A percentile compares a stretch with the other conserved stretches of the same genome.
phyloP scores from a whole-genome alignment of 257 asterid genomes.

The Fraxinus quadrangulata region DNA sequence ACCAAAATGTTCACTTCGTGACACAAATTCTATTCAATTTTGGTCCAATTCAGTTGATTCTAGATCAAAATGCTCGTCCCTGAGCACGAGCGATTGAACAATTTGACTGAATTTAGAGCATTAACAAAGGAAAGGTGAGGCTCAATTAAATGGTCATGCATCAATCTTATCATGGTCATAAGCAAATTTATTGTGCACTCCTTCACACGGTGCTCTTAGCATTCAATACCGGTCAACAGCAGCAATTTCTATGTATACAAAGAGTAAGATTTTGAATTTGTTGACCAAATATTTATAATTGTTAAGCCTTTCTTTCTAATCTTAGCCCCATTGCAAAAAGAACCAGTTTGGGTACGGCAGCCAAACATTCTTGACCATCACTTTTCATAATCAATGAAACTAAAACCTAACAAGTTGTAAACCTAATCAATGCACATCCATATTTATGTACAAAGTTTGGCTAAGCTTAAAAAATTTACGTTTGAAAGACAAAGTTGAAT shows the following conservation, averaged over 20 bases:
- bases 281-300: background rate
- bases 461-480: too few species aligned
- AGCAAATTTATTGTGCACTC: background rate
- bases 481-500: too few species aligned
- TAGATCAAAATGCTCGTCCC: too few species aligned
- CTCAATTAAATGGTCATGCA: background rate
- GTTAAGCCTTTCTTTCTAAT: background rate
- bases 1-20: too few species aligned
- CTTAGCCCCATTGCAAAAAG: background rate
- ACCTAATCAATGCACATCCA: background rate
- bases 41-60: too few species aligned
- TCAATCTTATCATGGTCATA: background rate
- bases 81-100: background rate
- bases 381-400: slow-evolving; percentile 1
- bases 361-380: slow-evolving; percentile 10
- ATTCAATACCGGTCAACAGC: slow-evolving; percentile 1
- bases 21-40: too few species aligned
- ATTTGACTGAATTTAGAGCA: background rate
- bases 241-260: background rate
- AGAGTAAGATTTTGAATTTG: background rate
- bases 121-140: background rate
- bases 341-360: background rate
- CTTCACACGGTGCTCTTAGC: background rate
- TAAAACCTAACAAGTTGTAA: background rate
- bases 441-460: background rate